phyloP scores from a whole-genome alignment of 192 early-diverging fungal genomes.

The Dissophora globulifera region DNA sequence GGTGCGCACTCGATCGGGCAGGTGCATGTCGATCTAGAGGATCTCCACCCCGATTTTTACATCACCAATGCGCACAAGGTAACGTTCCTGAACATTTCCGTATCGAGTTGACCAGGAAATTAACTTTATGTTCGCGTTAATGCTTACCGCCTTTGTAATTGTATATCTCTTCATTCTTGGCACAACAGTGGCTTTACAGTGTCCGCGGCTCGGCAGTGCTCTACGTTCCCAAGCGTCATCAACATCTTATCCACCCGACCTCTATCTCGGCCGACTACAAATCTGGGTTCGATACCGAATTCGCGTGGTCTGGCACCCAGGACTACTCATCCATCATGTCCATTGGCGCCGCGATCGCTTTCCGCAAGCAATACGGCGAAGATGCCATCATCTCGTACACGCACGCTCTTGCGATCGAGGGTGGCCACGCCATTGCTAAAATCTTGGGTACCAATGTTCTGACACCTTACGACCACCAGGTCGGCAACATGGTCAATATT shows the following conservation, averaged over 20 bases:
- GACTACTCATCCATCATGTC: constrained; percentile 55
- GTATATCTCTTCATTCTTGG: no score
- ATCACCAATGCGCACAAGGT: constrained; percentile 75
- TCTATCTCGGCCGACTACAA: constrained; percentile 57
- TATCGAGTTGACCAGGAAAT: background rate
- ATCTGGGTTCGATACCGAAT: constrained; percentile 56
- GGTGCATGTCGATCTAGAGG: constrained; percentile 65
- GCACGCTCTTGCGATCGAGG: constrained; percentile 63
- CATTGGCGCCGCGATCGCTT: constrained; percentile 57
- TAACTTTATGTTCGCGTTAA: no score
- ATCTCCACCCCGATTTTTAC: constrained; percentile 72
- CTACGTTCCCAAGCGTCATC: constrained; percentile 63
- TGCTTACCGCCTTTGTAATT: no score
- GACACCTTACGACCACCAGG: constrained; percentile 58
- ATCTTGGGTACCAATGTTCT: constrained; percentile 65
- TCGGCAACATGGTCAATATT: constrained; percentile 70
- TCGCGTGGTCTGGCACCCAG: constrained; percentile 59
- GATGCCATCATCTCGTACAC: constrained; percentile 64
- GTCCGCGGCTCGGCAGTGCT: constrained; percentile 64
- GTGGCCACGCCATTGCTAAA: constrained; percentile 66
- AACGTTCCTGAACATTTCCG: background rate
- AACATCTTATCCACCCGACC: constrained; percentile 58
- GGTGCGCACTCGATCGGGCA: constrained; percentile 78
- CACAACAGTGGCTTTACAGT: constrained; percentile 64
- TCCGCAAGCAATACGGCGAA: constrained; percentile 67